phyloP scores from a whole-genome alignment of 2,329 filamentous ascomycete species.

The Fusarium sp. region DNA sequence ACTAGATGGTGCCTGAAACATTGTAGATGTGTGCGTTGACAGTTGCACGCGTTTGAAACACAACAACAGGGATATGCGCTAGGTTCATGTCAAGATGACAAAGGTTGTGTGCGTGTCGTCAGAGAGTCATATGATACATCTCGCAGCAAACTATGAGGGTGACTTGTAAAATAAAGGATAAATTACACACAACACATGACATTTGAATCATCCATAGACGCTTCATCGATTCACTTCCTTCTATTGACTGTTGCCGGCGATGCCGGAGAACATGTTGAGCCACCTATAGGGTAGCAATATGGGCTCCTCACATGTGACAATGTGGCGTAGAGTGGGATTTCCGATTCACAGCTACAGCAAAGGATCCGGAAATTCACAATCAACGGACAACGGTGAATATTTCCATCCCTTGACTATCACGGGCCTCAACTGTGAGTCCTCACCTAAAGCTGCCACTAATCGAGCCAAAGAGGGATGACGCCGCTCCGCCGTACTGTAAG shows the following conservation, averaged over 20 bases:
- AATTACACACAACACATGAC: neutral
- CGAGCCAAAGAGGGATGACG: neutral
- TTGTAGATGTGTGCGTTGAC: neutral
- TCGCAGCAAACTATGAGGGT: neutral
- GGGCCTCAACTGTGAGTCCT: neutral
- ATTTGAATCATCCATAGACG: neutral
- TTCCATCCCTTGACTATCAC: neutral
- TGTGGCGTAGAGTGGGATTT: neutral
- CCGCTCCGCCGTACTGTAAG: neutral
- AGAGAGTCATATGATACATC: neutral
- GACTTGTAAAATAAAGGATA: neutral
- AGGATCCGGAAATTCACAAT: neutral
- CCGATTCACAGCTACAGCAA: neutral
- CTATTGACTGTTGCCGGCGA: neutral
- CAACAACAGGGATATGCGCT: neutral
- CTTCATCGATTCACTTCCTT: neutral
- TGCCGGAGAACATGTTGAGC: neutral
- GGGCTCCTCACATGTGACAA: neutral
- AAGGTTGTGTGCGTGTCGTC: neutral
- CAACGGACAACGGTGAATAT: neutral
- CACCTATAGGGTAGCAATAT: neutral
- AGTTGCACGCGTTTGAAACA: neutral
- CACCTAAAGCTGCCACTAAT: neutral
- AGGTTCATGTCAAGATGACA: neutral
- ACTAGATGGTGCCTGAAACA: neutral